phyloP scores from a whole-genome alignment of 805 yeast genomes.

The Lachancea nothofagi region DNA sequence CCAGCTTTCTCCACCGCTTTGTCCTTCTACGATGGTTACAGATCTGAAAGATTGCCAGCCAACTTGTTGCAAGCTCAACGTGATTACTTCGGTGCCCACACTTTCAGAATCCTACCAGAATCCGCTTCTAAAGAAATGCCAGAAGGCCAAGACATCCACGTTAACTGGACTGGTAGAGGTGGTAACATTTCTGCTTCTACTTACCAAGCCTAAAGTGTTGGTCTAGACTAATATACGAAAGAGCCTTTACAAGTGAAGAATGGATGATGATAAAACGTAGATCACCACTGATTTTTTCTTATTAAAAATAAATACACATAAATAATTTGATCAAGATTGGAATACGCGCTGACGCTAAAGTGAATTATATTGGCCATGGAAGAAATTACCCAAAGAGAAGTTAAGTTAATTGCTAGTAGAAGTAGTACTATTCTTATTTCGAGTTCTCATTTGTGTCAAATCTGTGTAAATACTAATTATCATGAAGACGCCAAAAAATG shows the following conservation, averaged over 20 bases:
- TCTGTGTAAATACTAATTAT: too few species aligned
- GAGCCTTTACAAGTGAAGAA: too few species aligned
- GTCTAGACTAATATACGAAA: too few species aligned
- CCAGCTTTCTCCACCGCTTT: conserved; percentile 97
- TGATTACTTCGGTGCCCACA: conserved; percentile 99
- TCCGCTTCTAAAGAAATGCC: conserved; percentile 70
- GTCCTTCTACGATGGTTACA: conserved; percentile 97
- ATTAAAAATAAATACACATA: too few species aligned
- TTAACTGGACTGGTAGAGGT: conserved; percentile 99
- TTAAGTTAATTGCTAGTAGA: too few species aligned
- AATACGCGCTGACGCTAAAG: too few species aligned
- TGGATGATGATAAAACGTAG: neutral
- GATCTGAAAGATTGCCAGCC: conserved; percentile 93
- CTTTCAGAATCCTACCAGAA: conserved; percentile 92
- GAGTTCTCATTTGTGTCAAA: neutral
- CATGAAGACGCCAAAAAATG: too few species aligned
- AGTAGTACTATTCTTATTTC: too few species aligned
- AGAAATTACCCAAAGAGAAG: too few species aligned
- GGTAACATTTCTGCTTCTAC: conserved; percentile 96
- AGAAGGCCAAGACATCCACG: conserved; percentile 78
- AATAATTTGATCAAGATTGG: too few species aligned
- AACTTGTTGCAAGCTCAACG: conserved; percentile 99
- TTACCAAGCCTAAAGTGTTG: conserved; percentile 69
- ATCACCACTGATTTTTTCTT: neutral
- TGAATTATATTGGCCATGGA: too few species aligned